Percentiles rank a stretch among this genome's conserved stretches.
Evolutionary conservation across 1,284 basidiomycete species (phyloP).

Genomic region (Tylopilus microsporus): DNA sequence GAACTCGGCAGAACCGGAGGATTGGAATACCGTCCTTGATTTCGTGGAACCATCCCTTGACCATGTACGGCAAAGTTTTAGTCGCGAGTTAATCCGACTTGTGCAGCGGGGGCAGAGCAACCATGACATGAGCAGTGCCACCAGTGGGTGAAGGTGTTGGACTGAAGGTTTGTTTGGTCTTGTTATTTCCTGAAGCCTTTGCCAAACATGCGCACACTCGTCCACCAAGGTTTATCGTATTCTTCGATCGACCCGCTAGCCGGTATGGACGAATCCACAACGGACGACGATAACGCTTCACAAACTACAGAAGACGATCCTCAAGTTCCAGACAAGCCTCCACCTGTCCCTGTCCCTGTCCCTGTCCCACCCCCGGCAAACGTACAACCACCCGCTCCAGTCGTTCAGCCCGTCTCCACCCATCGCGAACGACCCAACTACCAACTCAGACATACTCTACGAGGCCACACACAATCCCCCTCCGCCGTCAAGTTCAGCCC

Average conservation of each 20-base stretch:
- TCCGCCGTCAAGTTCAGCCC: conserved; percentile 83
- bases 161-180: conserved; percentile 15
- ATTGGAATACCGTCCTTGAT: conserved; percentile 30
- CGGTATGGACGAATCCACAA: conserved; percentile 57
- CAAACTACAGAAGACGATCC: conserved; percentile 81
- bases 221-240: conserved; percentile 1
- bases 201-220: conserved; percentile 24
- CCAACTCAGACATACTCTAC: conserved; percentile 57
- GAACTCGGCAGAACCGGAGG: conserved; percentile 41
- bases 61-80: background rate
- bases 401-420: conserved; percentile 19
- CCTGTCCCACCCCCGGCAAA: conserved; percentile 33
- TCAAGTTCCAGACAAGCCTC: conserved; percentile 58
- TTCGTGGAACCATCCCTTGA: conserved; percentile 16
- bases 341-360: conserved; percentile 29
- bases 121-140: conserved; percentile 13
- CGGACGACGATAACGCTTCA: conserved; percentile 72
- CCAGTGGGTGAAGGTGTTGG: no score
- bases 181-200: conserved; percentile 22
- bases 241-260: conserved; percentile 25
- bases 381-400: conserved; percentile 28
- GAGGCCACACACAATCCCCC: conserved; percentile 71
- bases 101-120: background rate
- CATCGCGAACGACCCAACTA: conserved; percentile 64
- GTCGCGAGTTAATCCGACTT: background rate